Base-by-base conservation (phyloP, 1,284 basidiomycete genomes). In the Ustilago loliicola region DNA sequence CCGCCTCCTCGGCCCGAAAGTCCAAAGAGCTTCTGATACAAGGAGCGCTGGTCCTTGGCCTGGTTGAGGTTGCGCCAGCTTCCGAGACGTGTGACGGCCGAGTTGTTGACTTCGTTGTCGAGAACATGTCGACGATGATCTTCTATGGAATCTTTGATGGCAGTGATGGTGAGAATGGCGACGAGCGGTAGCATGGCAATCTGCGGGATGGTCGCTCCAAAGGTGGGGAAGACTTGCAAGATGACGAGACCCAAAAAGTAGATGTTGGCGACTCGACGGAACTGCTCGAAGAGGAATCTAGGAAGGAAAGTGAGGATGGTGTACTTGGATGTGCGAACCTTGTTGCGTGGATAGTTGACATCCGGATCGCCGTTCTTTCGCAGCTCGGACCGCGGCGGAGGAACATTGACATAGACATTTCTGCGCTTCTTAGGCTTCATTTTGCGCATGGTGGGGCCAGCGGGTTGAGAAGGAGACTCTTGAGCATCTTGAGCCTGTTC, bases 261-360 rank as follows among this genome's bases (percentile, higher is more conserved):
- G 58, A 98, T 88, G 87, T 98, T 98, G 72, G 96, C 95, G 55
- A 96, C 91, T 36, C 93, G 92, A 42, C 80, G 66, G 67, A 85
- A 85, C 63, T 85, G 84, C 72, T 85, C 84, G 53, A 77, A 83
- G 47, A 80, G 79, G 63, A 83, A 84, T 40, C 81, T 71, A 7
- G 96, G 96, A 53, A 98, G 83, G 86, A 98, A 98, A 3, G 95
- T 94, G 76, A 96, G 62, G 68, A 94, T 86, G 34, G 95, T 97
- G 88, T 98, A 98, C 87, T 97, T 93, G 79, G 92, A 93, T 51
- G 96, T 98, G 82, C 93, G 90, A 69, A 98, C 95, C 90, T 98
- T 98, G 87, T 98, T 98, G 80, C 96, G 89, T 36, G 91, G 91
- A 87, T 96, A 98, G 30, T 90, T 90, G 40, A 88, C 90, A 53